phyloP scores from a whole-genome alignment of 495 filamentous ascomycete genomes.

The Chaetomium tenue region DNA sequence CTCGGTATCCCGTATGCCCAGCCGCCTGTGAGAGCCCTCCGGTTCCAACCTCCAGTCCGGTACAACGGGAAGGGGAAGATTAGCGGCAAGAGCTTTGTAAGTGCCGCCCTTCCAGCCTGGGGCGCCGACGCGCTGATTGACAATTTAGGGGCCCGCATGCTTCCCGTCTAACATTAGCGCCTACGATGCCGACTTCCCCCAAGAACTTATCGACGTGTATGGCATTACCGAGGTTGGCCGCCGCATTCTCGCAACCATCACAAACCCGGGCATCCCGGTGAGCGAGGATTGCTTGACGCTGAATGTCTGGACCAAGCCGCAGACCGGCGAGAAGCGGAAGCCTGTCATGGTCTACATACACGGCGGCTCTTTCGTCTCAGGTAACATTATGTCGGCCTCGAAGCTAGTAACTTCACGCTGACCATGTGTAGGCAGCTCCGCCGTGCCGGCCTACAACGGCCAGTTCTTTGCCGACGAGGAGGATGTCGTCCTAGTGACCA shows the following conservation, averaged over 20 bases:
- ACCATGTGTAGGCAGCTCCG: not conserved
- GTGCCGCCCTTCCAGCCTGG: not conserved
- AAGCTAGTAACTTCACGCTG: not conserved
- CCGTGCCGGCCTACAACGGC: conserved; percentile 9
- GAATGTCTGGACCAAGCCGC: conserved; percentile 48
- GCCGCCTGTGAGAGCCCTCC: conserved; percentile 46
- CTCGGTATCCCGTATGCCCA: conserved; percentile 56
- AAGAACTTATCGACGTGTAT: not conserved
- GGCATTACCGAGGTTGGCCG: conserved; percentile 14
- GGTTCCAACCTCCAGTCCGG: conserved; percentile 40
- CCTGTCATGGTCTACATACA: conserved; percentile 34
- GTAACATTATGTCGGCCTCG: conserved; percentile 34
- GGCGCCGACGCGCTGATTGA: not conserved
- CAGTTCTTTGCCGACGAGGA: conserved; percentile 17
- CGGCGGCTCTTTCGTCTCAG: conserved; percentile 31
- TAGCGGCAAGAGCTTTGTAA: conserved; percentile 40
- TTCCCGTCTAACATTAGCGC: conserved; percentile 5
- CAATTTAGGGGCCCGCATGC: not conserved
- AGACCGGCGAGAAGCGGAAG: conserved; percentile 21
- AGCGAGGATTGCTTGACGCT: conserved; percentile 57
- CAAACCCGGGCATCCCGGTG: conserved; percentile 8
- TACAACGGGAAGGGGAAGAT: conserved; percentile 59
- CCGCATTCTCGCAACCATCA: not conserved
- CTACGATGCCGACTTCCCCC: conserved; percentile 8
- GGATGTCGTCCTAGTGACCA: conserved; percentile 11